phyloP scores from a whole-genome alignment of 257 asterid genomes.

The Przewalskia tangutica region DNA sequence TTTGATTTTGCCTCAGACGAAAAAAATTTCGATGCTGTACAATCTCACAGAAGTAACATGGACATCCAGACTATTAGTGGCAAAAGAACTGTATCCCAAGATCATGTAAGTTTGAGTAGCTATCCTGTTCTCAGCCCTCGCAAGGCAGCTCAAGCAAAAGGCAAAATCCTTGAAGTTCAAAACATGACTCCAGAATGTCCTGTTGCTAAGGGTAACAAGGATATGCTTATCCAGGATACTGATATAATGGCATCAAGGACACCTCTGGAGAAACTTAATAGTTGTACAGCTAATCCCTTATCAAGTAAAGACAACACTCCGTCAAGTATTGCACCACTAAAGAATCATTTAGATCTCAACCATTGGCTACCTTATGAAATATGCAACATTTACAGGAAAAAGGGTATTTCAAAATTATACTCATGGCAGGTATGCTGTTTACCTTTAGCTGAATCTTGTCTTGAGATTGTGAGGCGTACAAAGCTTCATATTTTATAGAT shows the following conservation, averaged over 20 bases:
- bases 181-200: slow-evolving; percentile 18
- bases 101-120: slow-evolving; percentile 16
- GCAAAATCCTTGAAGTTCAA: slow-evolving; percentile 19
- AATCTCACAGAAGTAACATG: slow-evolving; percentile 21
- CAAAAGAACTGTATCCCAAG: slow-evolving; percentile 20
- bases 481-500: background rate
- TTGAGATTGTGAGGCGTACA: slow-evolving; percentile 2
- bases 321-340: slow-evolving; percentile 39
- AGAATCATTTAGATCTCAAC: slow-evolving; percentile 57
- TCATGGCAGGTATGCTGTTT: slow-evolving; percentile 73
- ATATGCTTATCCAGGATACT: slow-evolving; percentile 16
- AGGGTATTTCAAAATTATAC: slow-evolving; percentile 73
- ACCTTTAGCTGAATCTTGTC: slow-evolving; percentile 9
- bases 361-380: slow-evolving; percentile 90
- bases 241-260: slow-evolving; percentile 24
- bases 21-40: slow-evolving; percentile 21
- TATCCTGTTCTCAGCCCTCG: slow-evolving; percentile 2
- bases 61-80: slow-evolving; percentile 18
- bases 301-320: slow-evolving; percentile 44
- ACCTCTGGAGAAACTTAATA: slow-evolving; percentile 23
- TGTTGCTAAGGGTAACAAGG: slow-evolving; percentile 20
- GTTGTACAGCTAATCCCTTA: slow-evolving; percentile 21
- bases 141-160: slow-evolving; percentile 17
- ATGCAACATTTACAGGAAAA: slow-evolving; percentile 68
- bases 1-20: slow-evolving; percentile 73